phyloP scores from a whole-genome alignment of 257 asterid genomes.

The Solanum tarapatanum region DNA sequence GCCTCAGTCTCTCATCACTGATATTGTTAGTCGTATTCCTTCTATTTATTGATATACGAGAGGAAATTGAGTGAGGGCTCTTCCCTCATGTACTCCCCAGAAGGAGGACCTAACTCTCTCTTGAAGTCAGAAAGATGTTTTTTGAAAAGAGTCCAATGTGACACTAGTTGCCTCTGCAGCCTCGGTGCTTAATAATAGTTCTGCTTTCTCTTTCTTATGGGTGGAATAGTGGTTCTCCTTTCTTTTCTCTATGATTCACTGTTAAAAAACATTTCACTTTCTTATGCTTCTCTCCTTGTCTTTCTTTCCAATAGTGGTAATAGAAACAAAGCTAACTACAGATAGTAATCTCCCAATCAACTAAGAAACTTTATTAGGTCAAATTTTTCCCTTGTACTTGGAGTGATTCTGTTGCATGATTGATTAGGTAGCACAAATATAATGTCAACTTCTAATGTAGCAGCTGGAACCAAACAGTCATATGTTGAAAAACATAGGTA shows the following conservation, averaged over 20 bases:
- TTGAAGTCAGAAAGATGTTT: neutral
- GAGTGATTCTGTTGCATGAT: neutral
- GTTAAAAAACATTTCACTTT: neutral
- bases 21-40: neutral
- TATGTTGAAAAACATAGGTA: neutral
- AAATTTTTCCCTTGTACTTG: neutral
- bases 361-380: neutral
- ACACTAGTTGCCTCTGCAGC: neutral
- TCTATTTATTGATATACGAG: neutral
- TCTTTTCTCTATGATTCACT: neutral
- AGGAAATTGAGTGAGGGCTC: neutral
- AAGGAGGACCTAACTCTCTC: neutral
- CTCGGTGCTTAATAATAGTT: neutral
- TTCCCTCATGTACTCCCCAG: neutral
- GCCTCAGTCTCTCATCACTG: neutral
- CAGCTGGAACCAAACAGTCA: neutral
- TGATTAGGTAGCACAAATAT: neutral
- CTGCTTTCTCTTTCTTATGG: neutral
- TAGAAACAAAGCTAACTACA: neutral
- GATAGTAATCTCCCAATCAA: neutral
- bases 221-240: neutral
- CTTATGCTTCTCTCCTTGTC: neutral
- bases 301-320: neutral
- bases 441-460: neutral
- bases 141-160: neutral